Percentiles rank a stretch among this genome's conserved stretches.
Evolutionary conservation across 495 filamentous ascomycete genomes (phyloP).

Genomic region (Pyrenopolyporus hunteri): DNA sequence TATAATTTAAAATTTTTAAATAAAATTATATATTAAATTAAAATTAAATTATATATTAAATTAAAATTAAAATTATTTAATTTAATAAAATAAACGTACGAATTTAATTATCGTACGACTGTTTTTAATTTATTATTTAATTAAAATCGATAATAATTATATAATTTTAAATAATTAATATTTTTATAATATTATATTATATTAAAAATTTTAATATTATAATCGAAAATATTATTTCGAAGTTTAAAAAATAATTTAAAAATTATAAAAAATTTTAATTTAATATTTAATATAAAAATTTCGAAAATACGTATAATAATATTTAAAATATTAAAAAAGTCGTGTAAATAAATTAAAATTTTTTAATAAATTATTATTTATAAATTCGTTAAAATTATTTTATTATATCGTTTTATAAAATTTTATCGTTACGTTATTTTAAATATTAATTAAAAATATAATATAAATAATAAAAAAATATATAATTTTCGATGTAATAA

Average conservation of each 20-base stretch:
- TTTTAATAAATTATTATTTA: background rate
- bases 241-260: background rate
- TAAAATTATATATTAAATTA: background rate
- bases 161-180: background rate
- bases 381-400: background rate
- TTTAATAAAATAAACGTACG: background rate
- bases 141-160: background rate
- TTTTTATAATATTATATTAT: background rate
- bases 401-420: background rate
- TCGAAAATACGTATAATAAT: background rate
- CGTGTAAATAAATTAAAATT: background rate
- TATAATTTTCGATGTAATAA: no score
- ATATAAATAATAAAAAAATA: no score
- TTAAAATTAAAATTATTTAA: background rate
- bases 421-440: background rate
- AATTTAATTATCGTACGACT: no score
- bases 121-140: background rate
- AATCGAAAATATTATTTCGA: no score
- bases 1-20: conserved; percentile 2
- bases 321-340: background rate
- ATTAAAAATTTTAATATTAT: background rate
- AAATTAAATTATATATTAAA: background rate
- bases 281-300: background rate
- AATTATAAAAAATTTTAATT: background rate
- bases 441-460: background rate